Percentiles rank a stretch among this genome's conserved stretches.
These are phyloP conservation scores for Ustilago lituana DNA, from an alignment of 1,284 basidiomycete genomes.

Conservation along the genomic window DNA sequence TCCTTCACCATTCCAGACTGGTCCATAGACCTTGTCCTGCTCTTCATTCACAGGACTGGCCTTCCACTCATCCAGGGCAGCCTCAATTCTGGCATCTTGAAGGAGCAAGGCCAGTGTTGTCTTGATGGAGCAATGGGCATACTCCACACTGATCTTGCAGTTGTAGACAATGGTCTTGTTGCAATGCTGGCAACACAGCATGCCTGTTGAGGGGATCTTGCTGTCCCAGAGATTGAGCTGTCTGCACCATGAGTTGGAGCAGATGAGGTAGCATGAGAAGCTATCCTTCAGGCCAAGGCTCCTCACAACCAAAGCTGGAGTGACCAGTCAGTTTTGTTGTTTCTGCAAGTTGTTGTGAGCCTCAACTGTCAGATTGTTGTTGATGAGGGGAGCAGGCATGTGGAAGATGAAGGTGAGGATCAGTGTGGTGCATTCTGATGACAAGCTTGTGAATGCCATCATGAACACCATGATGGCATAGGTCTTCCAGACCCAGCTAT, in stretches of 20 bases:
- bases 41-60: neutral
- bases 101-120: neutral
- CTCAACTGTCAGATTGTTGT: neutral
- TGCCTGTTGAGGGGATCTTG: neutral
- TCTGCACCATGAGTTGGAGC: neutral
- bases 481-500: neutral
- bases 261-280: neutral
- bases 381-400: neutral
- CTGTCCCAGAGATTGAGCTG: conserved; percentile 2
- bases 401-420: neutral
- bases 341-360: neutral
- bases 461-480: neutral
- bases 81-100: neutral
- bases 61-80: neutral
- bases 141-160: neutral
- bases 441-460: neutral
- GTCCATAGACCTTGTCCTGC: neutral
- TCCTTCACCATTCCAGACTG: neutral
- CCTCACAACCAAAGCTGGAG: neutral
- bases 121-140: neutral
- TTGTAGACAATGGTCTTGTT: neutral
- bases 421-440: neutral
- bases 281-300: neutral
- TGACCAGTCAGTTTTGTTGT: neutral
- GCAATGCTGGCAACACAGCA: neutral